Evolutionary conservation across 306 rosid genomes (phyloP), one percentile per base, ranked within the genome.

Genomic region (Pterocarpus santalinus): DNA sequence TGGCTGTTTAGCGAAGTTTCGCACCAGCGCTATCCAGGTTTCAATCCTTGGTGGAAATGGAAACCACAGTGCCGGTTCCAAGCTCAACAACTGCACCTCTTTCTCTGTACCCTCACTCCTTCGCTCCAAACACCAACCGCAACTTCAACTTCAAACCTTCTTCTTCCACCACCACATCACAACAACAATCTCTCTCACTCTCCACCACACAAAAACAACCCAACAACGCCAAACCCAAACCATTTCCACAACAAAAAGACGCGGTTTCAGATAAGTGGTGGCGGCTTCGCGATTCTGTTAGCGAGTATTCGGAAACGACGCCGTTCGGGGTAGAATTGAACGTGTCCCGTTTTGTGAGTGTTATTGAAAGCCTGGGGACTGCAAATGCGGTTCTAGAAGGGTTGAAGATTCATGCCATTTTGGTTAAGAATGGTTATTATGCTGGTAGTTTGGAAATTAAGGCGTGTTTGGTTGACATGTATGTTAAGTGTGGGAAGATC

Each of bases 401-500:
- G 36, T 82, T 81, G 35, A 90, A 85, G 84, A 71, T 84, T 30
- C 97, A 90, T 52, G 89, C 85, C 49, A 86, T 91, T 77, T 64
- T 91, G 84, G 51, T 91, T 55, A 91, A 91, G 86, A 90, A 88
- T 56, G 97, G 97, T 14, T 85, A 88, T 17, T 41, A 7, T 4
- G 7, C 79, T 30, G 88, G 65, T 49, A 87, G 89, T 58, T 65
- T 81, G 1, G 76, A 87, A 78, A 79, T 91, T 1, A 49, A 58
- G 69, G 83, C 93, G 17, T 80, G 77, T 79, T 84, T 87, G 78
- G 47, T 86, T 41, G 85, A 80, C 38, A 53, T 91, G 80, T 87
- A 87, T 51, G 83, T 80, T 4, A 88, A 86, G 61, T 89, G 89
- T 34, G 87, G 93, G 56, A 87, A 91, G 65, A 30, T 76, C 14